These are phyloP conservation scores for Zymoseptoria passerinii DNA, from an alignment of 2,329 filamentous ascomycete genomes.

Conservation along the genomic window DNA sequence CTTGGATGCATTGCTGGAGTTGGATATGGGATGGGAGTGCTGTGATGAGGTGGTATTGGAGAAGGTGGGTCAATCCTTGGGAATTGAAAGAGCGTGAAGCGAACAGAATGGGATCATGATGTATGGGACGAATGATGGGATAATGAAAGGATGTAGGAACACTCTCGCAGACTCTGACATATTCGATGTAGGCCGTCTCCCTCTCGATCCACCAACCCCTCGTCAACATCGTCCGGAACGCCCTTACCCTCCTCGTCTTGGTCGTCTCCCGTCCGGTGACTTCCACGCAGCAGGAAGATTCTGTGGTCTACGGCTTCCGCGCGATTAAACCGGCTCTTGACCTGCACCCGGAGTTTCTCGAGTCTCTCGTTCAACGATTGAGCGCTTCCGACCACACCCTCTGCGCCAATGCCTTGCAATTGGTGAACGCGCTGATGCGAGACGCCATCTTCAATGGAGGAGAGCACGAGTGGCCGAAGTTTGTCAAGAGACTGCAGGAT, in stretches of 20 bases:
- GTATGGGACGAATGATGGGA: not conserved
- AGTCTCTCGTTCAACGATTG: slow-evolving; percentile 83
- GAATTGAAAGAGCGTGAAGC: slow-evolving; percentile 78
- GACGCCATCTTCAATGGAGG: slow-evolving; percentile 75
- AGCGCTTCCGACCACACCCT: slow-evolving; percentile 91
- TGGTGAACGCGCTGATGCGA: slow-evolving; percentile 90
- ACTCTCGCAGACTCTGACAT: not conserved
- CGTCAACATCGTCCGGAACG: slow-evolving; percentile 92
- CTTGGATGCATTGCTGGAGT: slow-evolving; percentile 76
- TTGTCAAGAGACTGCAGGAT: slow-evolving; percentile 89
- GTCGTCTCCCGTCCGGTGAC: slow-evolving; percentile 72
- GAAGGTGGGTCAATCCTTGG: slow-evolving; percentile 41
- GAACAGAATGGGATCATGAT: slow-evolving; percentile 55
- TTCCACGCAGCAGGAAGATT: slow-evolving; percentile 38
- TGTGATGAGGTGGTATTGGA: slow-evolving; percentile 65
- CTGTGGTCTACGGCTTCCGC: slow-evolving; percentile 73
- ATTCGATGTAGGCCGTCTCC: slow-evolving; percentile 59
- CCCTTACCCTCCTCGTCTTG: slow-evolving; percentile 92
- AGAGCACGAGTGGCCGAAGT: slow-evolving; percentile 84
- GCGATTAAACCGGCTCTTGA: slow-evolving; percentile 87
- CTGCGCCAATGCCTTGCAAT: slow-evolving; percentile 87
- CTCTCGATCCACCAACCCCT: slow-evolving; percentile 90
- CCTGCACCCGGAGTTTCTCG: slow-evolving; percentile 86
- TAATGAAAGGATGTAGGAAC: not conserved
- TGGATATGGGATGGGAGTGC: slow-evolving; percentile 96